Evolutionary conservation across 2,329 filamentous ascomycete species (phyloP), one percentile per base, ranked within the genome.

Genomic region (Herpomyces periplanetae): DNA sequence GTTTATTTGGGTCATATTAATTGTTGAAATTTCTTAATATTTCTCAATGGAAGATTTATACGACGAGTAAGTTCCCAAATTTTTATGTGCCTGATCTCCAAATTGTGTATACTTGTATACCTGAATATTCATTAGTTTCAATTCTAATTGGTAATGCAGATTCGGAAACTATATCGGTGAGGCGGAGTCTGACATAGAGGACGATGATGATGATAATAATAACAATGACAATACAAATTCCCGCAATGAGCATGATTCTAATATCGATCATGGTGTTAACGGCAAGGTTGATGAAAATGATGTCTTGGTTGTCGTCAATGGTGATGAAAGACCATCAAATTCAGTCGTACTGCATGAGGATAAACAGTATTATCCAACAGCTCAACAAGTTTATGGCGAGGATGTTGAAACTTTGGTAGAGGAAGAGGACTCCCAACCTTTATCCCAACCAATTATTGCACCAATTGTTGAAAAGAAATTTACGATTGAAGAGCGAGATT

Each of bases 281-380:
- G 37, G 38, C 17, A 34, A 27, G 11, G 31, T 23, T 12, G 45
- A 41, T 15, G 49, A 58, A 14, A 61, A 63, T 17, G 62, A 84
- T 36, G 65, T 87, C 41, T 44, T 80, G 30, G 91, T 96, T 75
- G 68, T 91, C 32, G 44, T 91, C 16, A 75, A 91, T 34, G 63
- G 60, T 64, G 56, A 69, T 37, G 62, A 73, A 18, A 71, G 65
- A 7, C 66, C 75, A 3, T 88, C 73, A 3, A 96, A 91, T 38
- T 75, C 80, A 19, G 71, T 96, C n/a, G 53, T 96, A 22, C 52
- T 96, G 17, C 80, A 96, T 42, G 80, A 96, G 47, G 80, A 96
- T 43, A 96, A 96, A 40, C 80, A 91, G 37, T 96, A 96, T 40
- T 96, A 96, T 35, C 80, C 80, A 12, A 87, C 73, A n/a, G 80